These are phyloP conservation scores for Sphagnum magellanicum DNA, from an alignment of 228 moss, liverwort and hornwort genomes.

Conservation along the genomic window DNA sequence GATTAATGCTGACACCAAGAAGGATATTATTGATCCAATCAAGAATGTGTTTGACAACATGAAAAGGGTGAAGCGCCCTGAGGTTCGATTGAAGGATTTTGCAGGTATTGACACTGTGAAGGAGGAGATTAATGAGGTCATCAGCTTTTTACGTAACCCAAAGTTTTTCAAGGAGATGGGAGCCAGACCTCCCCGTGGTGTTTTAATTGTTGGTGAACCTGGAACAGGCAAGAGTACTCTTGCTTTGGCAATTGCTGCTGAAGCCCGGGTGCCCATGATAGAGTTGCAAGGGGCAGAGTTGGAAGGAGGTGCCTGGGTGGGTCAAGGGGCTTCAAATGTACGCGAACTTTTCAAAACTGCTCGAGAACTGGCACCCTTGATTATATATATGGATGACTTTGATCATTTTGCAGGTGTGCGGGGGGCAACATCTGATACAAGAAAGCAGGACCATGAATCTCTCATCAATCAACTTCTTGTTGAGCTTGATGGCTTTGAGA, in stretches of 20 bases:
- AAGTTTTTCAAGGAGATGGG: slow-evolving; percentile 86
- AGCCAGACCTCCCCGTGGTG: slow-evolving; percentile 91
- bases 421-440: slow-evolving; percentile 93
- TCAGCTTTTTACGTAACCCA: slow-evolving; percentile 85
- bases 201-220: slow-evolving; percentile 90
- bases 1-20: slow-evolving; percentile 67
- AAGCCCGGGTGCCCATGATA: slow-evolving; percentile 95
- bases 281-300: slow-evolving; percentile 97
- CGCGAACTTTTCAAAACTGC: slow-evolving; percentile 97
- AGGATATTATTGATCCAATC: slow-evolving; percentile 82
- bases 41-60: slow-evolving; percentile 93
- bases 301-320: slow-evolving; percentile 99
- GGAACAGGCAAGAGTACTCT: slow-evolving; percentile 97
- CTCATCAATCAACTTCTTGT: slow-evolving; percentile 98
- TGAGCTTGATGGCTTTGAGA: slow-evolving; percentile 95
- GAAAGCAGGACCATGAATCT: slow-evolving; percentile 99
- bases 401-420: slow-evolving; percentile 98
- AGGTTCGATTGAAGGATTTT: slow-evolving; percentile 81
- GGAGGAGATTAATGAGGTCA: slow-evolving; percentile 92
- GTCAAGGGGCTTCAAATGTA: slow-evolving; percentile 98
- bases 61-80: slow-evolving; percentile 96
- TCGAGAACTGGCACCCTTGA: slow-evolving; percentile 86
- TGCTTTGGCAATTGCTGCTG: slow-evolving; percentile 96
- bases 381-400: slow-evolving; percentile 99
- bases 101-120: slow-evolving; percentile 95